phyloP scores from a whole-genome alignment of 371 early-diverging fungal species.

The Mucor circinelloides region DNA sequence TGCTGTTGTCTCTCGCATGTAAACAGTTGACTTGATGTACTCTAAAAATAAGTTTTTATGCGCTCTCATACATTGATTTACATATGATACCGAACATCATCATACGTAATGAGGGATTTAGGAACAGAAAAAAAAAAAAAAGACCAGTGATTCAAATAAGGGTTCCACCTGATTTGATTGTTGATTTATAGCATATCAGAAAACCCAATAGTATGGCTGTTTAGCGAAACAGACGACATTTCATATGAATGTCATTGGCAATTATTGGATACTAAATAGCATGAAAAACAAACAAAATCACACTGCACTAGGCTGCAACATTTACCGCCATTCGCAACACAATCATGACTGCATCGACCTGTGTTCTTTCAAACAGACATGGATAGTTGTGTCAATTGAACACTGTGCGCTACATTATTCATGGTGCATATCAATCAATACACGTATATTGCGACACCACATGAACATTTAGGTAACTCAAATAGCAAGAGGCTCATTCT shows the following conservation, averaged over 20 bases:
- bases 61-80: not conserved
- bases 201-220: not conserved
- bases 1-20: not conserved
- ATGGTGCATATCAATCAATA: too few relatives aligned
- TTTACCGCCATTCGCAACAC: not conserved
- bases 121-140: not conserved
- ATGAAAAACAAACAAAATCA: not conserved
- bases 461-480: not conserved
- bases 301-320: not conserved
- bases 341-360: not conserved
- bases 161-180: not conserved
- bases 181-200: not conserved
- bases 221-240: not conserved
- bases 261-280: not conserved
- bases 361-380: not conserved
- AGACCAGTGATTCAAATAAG: not conserved
- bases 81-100: not conserved
- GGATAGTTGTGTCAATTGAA: not conserved
- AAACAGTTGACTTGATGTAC: not conserved
- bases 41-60: not conserved
- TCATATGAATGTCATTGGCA: not conserved
- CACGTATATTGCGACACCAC: not conserved
- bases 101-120: not conserved
- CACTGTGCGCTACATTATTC: too few relatives aligned
- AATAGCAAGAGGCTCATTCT: not conserved